Evolutionary conservation across 257 asterid genomes (phyloP).

Genomic region (Solanum rostratum): DNA sequence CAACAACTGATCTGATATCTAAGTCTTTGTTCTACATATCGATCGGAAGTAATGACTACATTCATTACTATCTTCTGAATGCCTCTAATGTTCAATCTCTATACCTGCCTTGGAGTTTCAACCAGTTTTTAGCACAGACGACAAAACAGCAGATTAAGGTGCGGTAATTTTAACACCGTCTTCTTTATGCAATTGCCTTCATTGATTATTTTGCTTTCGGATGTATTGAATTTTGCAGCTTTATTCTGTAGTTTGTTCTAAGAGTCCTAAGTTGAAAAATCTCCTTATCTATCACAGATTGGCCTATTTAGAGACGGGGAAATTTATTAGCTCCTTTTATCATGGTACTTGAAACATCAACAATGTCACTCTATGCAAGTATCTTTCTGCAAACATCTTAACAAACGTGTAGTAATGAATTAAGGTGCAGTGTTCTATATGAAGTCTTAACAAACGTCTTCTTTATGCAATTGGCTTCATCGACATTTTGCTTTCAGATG

Average conservation of each 20-base stretch:
- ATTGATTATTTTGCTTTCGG: not conserved
- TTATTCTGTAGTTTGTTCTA: no score
- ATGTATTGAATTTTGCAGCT: no score
- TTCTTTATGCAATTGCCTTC: no score
- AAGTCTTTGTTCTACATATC: conserved; percentile 74
- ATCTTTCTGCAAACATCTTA: no score
- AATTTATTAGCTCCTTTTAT: not conserved
- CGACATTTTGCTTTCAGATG: not conserved
- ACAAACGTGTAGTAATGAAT: conserved; percentile 1
- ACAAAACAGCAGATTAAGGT: conserved; percentile 82
- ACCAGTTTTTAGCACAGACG: conserved; percentile 52
- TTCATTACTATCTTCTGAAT: conserved; percentile 86
- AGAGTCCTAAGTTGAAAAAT: no score
- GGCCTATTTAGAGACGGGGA: no score
- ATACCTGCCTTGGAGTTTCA: conserved; percentile 83
- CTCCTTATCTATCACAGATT: no score
- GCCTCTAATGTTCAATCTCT: conserved; percentile 63
- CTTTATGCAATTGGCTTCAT: not conserved
- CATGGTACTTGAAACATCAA: not conserved
- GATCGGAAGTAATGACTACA: conserved; percentile 82
- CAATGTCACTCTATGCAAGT: not conserved
- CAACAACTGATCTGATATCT: conserved; percentile 49
- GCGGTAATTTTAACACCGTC: not conserved
- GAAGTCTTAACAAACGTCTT: not conserved
- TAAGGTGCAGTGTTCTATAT: conserved; percentile 29